A percentile compares a stretch with the other conserved stretches of the same genome.
phyloP scores from a whole-genome alignment of 441 rosid species.

The Brassica balearica region DNA sequence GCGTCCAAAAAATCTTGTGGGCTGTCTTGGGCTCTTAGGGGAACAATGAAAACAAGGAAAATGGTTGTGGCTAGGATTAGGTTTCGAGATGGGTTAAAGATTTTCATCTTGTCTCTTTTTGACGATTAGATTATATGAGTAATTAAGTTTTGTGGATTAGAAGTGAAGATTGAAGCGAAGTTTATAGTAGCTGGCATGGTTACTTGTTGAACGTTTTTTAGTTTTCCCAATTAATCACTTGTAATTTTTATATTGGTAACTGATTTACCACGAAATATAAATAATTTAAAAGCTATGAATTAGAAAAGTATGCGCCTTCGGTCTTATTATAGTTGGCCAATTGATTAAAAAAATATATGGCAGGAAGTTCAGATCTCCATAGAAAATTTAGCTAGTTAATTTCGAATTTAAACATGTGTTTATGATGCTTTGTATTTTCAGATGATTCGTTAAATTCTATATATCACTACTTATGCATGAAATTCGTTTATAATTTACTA shows the following conservation, averaged over 20 bases:
- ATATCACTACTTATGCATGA: background rate
- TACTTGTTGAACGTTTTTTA: conserved; percentile 14
- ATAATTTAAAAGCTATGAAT: background rate
- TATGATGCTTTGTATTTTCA: background rate
- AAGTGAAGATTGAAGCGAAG: background rate
- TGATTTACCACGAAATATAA: background rate
- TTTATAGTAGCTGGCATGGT: conserved; percentile 28
- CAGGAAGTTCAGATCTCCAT: background rate
- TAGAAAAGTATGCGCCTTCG: conserved; percentile 18
- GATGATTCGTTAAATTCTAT: background rate
- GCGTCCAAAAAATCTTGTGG: conserved; percentile 43
- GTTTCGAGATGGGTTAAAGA: conserved; percentile 19
- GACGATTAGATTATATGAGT: background rate
- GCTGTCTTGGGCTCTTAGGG: conserved; percentile 46
- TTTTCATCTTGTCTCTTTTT: conserved; percentile 25
- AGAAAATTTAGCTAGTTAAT: background rate
- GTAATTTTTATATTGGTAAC: conserved; percentile 20
- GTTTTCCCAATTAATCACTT: background rate
- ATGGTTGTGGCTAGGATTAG: conserved; percentile 28
- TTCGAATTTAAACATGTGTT: background rate
- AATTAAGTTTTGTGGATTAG: conserved; percentile 1
- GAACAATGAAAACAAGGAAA: conserved; percentile 17
- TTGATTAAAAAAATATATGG: background rate
- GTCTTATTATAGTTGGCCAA: conserved; percentile 18
- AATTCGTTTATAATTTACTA: background rate